Percentiles rank a stretch among this genome's conserved stretches.
These are phyloP conservation scores for Rhinocladiella mackenziei DNA, from an alignment of 2,329 filamentous ascomycete species.

Conservation along the genomic window DNA sequence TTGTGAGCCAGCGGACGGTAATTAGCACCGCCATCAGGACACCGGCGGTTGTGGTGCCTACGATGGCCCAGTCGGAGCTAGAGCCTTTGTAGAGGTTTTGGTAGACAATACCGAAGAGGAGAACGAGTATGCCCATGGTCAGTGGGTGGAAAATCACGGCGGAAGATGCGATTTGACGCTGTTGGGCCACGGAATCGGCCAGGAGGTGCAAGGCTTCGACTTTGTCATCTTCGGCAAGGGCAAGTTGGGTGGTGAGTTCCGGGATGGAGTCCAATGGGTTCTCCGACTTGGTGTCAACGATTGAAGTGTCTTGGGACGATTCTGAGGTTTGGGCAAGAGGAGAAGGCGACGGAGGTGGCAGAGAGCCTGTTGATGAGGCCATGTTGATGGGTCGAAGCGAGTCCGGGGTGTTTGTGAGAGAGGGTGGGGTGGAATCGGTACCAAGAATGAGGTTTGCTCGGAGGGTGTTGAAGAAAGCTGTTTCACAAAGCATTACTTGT, in stretches of 20 bases:
- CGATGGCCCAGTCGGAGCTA: slow-evolving; percentile 51
- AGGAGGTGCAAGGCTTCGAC: slow-evolving; percentile 67
- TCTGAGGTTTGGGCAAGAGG: slow-evolving; percentile 12
- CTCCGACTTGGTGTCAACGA: slow-evolving; percentile 1
- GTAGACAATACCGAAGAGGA: slow-evolving; percentile 38
- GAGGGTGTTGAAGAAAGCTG: slow-evolving; percentile 79
- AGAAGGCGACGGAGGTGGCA: slow-evolving; percentile 41
- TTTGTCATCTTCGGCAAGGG: slow-evolving; percentile 53
- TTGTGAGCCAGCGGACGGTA: slow-evolving; percentile 56
- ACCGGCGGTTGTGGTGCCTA: slow-evolving; percentile 57
- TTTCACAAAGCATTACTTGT: too few relatives aligned
- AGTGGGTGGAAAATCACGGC: slow-evolving; percentile 61
- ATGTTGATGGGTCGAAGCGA: slow-evolving; percentile 47
- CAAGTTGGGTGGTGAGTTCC: slow-evolving; percentile 33
- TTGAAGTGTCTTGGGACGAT: slow-evolving; percentile 5
- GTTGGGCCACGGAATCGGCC: slow-evolving; percentile 77
- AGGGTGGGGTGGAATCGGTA: slow-evolving; percentile 56
- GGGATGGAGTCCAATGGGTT: slow-evolving; percentile 30
- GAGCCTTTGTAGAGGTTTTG: slow-evolving; percentile 38
- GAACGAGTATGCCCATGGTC: slow-evolving; percentile 41
- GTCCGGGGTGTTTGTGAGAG: slow-evolving; percentile 62
- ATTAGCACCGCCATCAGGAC: slow-evolving; percentile 62
- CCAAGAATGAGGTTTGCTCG: slow-evolving; percentile 72
- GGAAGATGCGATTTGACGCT: slow-evolving; percentile 64
- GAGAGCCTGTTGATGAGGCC: slow-evolving; percentile 41